Percentiles rank a stretch among this genome's conserved stretches.
Evolutionary conservation across 2,329 filamentous ascomycete genomes (phyloP).

Genomic region (Aspergillus sp.): DNA sequence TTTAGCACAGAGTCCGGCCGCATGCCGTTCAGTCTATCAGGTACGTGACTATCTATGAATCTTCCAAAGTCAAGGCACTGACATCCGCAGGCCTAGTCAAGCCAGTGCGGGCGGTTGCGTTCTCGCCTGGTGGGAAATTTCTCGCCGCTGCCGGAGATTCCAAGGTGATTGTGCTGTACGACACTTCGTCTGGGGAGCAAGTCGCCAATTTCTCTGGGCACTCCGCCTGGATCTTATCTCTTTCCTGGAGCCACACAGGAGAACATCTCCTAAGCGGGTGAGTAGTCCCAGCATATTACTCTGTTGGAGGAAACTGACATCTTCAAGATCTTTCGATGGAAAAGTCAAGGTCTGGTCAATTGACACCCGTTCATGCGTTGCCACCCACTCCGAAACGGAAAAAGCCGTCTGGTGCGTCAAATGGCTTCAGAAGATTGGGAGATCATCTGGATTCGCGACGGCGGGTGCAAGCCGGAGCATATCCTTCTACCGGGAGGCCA

Average conservation of each 20-base stretch:
- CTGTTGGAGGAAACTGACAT: constrained; percentile 9
- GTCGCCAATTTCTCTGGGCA: constrained; percentile 80
- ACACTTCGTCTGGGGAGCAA: constrained; percentile 88
- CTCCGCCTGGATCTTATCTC: constrained; percentile 80
- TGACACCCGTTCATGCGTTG: constrained; percentile 78
- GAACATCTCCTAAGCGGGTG: constrained; percentile 84
- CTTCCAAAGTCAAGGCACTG: constrained; percentile 10
- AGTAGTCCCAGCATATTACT: constrained; percentile 19
- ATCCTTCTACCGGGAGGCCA: constrained; percentile 81
- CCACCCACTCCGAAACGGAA: constrained; percentile 89
- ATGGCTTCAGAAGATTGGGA: constrained; percentile 71
- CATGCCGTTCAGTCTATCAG: constrained; percentile 79
- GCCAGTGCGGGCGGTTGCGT: constrained; percentile 78
- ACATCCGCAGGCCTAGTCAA: constrained; percentile 70
- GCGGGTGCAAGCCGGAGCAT: constrained; percentile 74
- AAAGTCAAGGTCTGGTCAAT: constrained; percentile 97
- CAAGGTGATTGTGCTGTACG: constrained; percentile 84
- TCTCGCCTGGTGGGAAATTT: constrained; percentile 80
- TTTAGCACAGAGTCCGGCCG: constrained; percentile 90
- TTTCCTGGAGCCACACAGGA: constrained; percentile 91
- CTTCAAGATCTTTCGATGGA: constrained; percentile 70
- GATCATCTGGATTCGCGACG: constrained; percentile 69
- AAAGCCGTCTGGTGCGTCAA: constrained; percentile 78
- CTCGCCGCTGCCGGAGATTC: constrained; percentile 90
- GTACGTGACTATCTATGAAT: constrained; percentile 43